A percentile compares a stretch with the other conserved stretches of the same genome.
Conservation (phyloP, 805 yeast genomes). For the Blastobotrys robertii region DNA sequence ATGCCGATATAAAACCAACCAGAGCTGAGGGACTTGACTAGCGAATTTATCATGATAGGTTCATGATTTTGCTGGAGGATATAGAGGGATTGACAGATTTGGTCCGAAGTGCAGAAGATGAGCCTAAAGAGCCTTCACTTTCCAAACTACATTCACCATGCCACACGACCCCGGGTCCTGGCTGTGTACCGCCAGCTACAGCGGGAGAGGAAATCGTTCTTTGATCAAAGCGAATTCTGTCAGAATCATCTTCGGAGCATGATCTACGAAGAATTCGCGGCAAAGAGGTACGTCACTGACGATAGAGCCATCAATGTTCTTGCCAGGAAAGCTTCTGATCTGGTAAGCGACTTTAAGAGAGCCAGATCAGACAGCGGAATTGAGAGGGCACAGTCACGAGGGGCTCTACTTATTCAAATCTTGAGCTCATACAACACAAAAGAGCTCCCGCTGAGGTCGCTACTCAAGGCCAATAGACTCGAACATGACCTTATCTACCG, state of each 20-base stretch:
- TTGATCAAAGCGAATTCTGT: slow-evolving; percentile 13
- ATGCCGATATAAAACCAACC: no score
- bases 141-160: slow-evolving; percentile 11
- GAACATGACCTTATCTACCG: slow-evolving; percentile 6
- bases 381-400: slow-evolving; percentile 3
- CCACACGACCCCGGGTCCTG: slow-evolving; percentile 6
- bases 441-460: slow-evolving; percentile 13
- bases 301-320: slow-evolving; percentile 10
- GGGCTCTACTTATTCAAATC: slow-evolving; percentile 11
- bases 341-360: slow-evolving; percentile 5
- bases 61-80: no score
- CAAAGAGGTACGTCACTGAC: slow-evolving; percentile 15
- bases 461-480: slow-evolving; percentile 1
- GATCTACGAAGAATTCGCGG: slow-evolving; percentile 12
- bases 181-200: slow-evolving; percentile 6
- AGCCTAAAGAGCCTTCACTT: slow-evolving; percentile 6
- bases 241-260: slow-evolving; percentile 8
- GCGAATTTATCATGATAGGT: no score
- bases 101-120: no score
- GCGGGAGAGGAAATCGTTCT: slow-evolving; percentile 7
- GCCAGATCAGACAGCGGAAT: slow-evolving; percentile 8
- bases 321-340: slow-evolving; percentile 7
- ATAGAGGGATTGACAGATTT: no score
- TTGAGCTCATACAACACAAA: slow-evolving; percentile 7
- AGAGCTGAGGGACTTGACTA: no score